These are phyloP conservation scores for Lathyrus aphaca DNA, from an alignment of 306 rosid species.

Conservation along the genomic window DNA sequence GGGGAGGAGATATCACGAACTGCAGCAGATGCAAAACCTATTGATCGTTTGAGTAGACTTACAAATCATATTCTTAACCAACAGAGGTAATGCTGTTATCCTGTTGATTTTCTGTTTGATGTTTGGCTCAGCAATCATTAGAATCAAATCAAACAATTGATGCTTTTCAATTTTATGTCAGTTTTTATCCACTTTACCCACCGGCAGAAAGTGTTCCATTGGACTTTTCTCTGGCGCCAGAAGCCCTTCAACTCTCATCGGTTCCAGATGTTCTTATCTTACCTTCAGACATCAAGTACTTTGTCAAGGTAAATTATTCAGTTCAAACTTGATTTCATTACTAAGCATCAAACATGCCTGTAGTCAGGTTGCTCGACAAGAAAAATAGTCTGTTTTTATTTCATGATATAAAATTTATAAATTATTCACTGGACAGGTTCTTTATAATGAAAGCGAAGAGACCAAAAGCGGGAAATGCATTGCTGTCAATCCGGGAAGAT, in stretches of 20 bases:
- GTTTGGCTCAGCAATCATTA: constrained; percentile 19
- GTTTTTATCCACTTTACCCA: constrained; percentile 94
- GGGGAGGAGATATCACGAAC: constrained; percentile 91
- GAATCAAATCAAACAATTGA: constrained; percentile 33
- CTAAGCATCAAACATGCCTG: neutral
- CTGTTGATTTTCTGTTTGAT: constrained; percentile 6
- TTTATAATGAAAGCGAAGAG: constrained; percentile 58
- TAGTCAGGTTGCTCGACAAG: neutral
- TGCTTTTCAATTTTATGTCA: constrained; percentile 44
- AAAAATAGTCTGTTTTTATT: neutral
- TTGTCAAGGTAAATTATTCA: constrained; percentile 64
- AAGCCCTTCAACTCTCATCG: constrained; percentile 71
- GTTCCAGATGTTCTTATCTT: constrained; percentile 85
- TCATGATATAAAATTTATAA: neutral
- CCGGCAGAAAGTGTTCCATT: constrained; percentile 85
- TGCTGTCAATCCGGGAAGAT: constrained; percentile 90
- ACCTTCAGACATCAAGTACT: constrained; percentile 86
- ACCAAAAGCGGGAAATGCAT: constrained; percentile 57
- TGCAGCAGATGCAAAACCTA: constrained; percentile 58
- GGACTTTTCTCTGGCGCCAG: constrained; percentile 84
- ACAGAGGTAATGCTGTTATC: constrained; percentile 52
- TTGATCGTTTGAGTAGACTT: constrained; percentile 88
- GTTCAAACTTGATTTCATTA: neutral
- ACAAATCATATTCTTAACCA: constrained; percentile 79
- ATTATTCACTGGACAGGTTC: constrained; percentile 49